These are phyloP conservation scores for Ascochyta koolunga DNA, from an alignment of 2,329 filamentous ascomycete species.

Conservation along the genomic window DNA sequence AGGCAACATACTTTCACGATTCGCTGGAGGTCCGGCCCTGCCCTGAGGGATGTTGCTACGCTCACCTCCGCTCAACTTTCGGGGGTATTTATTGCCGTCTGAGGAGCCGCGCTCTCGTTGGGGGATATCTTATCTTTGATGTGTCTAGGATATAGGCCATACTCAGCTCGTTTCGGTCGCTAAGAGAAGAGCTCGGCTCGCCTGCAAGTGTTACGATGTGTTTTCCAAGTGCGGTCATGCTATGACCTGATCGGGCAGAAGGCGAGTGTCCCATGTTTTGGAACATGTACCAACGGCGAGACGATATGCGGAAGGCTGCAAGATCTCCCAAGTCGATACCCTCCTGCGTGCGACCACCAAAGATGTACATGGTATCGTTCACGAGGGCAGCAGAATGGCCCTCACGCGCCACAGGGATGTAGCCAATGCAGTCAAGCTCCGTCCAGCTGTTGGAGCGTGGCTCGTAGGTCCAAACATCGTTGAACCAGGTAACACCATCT, in stretches of 20 bases:
- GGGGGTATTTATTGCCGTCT: slow-evolving; percentile 44
- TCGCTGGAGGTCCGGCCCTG: slow-evolving; percentile 39
- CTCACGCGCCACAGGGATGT: slow-evolving; percentile 91
- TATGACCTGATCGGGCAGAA: slow-evolving; percentile 91
- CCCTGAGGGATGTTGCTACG: slow-evolving; percentile 50
- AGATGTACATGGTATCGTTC: slow-evolving; percentile 99
- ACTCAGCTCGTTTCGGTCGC: slow-evolving; percentile 81
- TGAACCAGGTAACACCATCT: slow-evolving; percentile 96
- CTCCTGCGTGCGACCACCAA: slow-evolving; percentile 93
- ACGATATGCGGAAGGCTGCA: slow-evolving; percentile 81
- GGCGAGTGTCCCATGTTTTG: slow-evolving; percentile 99
- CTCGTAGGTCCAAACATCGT: slow-evolving; percentile 98
- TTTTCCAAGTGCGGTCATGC: slow-evolving; percentile 95
- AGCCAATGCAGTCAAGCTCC: slow-evolving; percentile 94
- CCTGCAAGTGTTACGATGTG: slow-evolving; percentile 91
- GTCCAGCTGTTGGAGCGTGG: slow-evolving; percentile 81
- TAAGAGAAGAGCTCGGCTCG: slow-evolving; percentile 86
- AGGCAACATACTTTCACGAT: slow-evolving; percentile 53
- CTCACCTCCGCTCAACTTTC: slow-evolving; percentile 56
- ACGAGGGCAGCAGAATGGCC: slow-evolving; percentile 93
- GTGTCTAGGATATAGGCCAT: slow-evolving; percentile 93
- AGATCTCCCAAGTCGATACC: slow-evolving; percentile 91
- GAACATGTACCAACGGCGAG: slow-evolving; percentile 96
- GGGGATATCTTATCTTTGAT: slow-evolving; percentile 91
- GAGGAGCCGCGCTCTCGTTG: slow-evolving; percentile 63